phyloP scores from a whole-genome alignment of 2,329 filamentous ascomycete species.

The Waltergamsia citrina region DNA sequence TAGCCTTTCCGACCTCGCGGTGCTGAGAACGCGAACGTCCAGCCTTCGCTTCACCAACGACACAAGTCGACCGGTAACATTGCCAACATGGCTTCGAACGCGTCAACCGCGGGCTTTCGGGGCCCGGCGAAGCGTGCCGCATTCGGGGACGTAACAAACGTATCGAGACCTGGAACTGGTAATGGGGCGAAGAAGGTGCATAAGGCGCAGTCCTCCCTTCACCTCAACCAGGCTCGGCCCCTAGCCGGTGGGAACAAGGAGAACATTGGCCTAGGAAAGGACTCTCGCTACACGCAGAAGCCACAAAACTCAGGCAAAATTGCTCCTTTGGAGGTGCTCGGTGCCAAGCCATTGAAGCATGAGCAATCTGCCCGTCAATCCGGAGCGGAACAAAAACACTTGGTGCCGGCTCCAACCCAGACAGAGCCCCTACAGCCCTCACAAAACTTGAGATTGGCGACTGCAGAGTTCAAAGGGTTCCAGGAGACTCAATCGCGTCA shows the following conservation, averaged over 20 bases:
- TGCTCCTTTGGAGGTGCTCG: not conserved
- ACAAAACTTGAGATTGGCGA: too few species aligned
- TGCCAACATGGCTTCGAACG: slow-evolving; percentile 13
- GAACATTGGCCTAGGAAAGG: slow-evolving; percentile 19
- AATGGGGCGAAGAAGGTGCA: slow-evolving; percentile 23
- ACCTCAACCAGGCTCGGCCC: slow-evolving; percentile 13
- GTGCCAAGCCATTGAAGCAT: not conserved
- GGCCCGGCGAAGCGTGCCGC: slow-evolving; percentile 61
- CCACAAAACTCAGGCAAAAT: slow-evolving; percentile 4
- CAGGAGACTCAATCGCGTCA: slow-evolving; percentile 9
- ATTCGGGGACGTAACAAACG: slow-evolving; percentile 78
- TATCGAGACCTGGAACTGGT: slow-evolving; percentile 24
- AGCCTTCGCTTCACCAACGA: slow-evolving; percentile 56
- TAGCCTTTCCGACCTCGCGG: slow-evolving; percentile 30
- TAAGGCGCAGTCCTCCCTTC: slow-evolving; percentile 16
- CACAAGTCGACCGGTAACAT: slow-evolving; percentile 71
- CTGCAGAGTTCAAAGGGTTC: too few species aligned
- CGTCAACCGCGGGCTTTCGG: slow-evolving; percentile 18
- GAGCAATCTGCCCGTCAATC: too few species aligned
- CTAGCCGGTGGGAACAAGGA: slow-evolving; percentile 30
- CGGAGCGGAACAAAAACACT: too few species aligned
- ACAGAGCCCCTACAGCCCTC: too few species aligned
- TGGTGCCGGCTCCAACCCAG: too few species aligned
- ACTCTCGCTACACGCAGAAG: not conserved
- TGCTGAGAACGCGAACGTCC: slow-evolving; percentile 52